These are phyloP conservation scores for Candida piceae DNA, from an alignment of 805 yeast genomes.

Conservation along the genomic window DNA sequence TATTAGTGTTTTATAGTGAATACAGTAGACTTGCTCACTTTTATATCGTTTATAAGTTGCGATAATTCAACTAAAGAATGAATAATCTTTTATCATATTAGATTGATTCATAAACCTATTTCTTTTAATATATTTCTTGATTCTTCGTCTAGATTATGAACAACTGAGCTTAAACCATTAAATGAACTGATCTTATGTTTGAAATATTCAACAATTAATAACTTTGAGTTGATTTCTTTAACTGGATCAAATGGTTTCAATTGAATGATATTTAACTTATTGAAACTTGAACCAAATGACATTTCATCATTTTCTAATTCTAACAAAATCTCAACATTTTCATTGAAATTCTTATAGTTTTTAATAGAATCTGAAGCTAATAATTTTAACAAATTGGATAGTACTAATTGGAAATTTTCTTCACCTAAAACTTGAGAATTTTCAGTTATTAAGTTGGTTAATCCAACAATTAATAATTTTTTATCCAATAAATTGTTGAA, in stretches of 20 bases:
- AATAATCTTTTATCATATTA: no score
- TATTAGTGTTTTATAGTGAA: no score
- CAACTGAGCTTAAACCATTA: constrained; percentile 11
- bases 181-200: constrained; percentile 19
- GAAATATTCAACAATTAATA: constrained; percentile 31
- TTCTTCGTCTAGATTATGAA: constrained; percentile 14
- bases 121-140: constrained; percentile 10
- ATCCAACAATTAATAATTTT: constrained; percentile 44
- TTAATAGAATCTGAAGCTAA: constrained; percentile 30
- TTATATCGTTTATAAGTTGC: no score
- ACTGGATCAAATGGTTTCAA: constrained; percentile 67
- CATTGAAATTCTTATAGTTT: constrained; percentile 30
- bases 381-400: constrained; percentile 38
- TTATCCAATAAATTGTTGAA: constrained; percentile 37
- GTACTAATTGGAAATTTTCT: constrained; percentile 35
- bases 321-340: constrained; percentile 44
- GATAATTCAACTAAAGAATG: no score
- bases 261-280: constrained; percentile 62
- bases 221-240: constrained; percentile 37
- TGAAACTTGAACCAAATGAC: constrained; percentile 82
- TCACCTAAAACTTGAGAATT: constrained; percentile 36
- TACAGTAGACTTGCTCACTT: no score
- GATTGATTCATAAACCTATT: constrained; percentile 9
- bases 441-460: constrained; percentile 39
- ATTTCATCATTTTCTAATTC: constrained; percentile 55